Conservation (phyloP, 2,329 filamentous ascomycete genomes). For the Verticillium klebahnii region DNA sequence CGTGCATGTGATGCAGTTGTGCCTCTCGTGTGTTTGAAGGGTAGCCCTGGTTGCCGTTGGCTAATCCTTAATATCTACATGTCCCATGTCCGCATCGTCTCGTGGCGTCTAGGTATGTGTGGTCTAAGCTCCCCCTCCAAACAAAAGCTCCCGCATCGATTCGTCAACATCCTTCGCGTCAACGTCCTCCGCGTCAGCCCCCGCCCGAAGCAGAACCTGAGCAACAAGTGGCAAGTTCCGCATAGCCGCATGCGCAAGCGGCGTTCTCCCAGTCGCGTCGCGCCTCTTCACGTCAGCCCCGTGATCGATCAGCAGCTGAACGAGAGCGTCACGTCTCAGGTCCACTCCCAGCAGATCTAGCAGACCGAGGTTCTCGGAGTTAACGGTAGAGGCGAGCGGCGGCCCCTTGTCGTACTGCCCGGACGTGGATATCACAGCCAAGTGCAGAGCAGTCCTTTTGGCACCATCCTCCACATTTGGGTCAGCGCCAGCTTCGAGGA, state of each 20-base stretch:
- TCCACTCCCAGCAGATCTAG: background rate
- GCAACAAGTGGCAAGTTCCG: background rate
- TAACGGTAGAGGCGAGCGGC: too few relatives aligned
- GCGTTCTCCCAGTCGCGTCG: background rate
- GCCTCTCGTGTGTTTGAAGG: too few relatives aligned
- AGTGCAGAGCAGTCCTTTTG: background rate
- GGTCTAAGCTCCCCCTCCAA: too few relatives aligned
- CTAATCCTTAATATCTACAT: too few relatives aligned
- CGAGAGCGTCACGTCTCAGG: background rate
- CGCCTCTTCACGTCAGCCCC: background rate
- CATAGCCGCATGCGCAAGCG: background rate
- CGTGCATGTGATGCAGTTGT: too few relatives aligned
- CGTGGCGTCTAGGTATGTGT: too few relatives aligned
- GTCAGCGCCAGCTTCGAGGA: background rate
- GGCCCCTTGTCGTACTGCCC: too few relatives aligned
- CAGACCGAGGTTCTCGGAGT: too few relatives aligned
- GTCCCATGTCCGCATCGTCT: too few relatives aligned
- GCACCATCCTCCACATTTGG: background rate
- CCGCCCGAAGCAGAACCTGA: background rate
- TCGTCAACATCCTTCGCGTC: too few relatives aligned
- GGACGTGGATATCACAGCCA: background rate
- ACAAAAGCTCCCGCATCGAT: too few relatives aligned
- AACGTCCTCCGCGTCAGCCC: background rate
- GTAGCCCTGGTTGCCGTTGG: too few relatives aligned
- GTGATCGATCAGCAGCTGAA: background rate